phyloP scores from a whole-genome alignment of 768 basidiomycete species.

The Mycena kentingensis region DNA sequence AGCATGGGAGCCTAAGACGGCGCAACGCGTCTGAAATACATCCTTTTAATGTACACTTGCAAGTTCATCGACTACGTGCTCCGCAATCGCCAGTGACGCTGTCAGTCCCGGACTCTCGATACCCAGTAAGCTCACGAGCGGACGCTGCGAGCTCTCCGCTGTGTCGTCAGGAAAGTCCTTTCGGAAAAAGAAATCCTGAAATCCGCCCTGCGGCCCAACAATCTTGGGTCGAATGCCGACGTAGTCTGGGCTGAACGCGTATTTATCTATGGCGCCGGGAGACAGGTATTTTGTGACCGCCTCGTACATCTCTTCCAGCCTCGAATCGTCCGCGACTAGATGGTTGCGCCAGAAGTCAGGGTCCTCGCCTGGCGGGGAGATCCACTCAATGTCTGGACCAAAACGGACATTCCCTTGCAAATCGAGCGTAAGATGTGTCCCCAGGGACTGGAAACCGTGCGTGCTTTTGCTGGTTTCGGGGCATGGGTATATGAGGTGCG shows the following conservation, averaged over 20 bases:
- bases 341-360: constrained; percentile 77
- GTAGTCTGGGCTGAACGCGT: constrained; percentile 79
- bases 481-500: constrained; percentile 89
- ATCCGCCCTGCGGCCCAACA: constrained; percentile 69
- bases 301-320: constrained; percentile 62
- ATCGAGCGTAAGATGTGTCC: constrained; percentile 90
- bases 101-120: constrained; percentile 95
- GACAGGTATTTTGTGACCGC: constrained; percentile 80
- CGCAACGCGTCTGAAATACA: constrained; percentile 41
- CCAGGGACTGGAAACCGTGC: constrained; percentile 79
- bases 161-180: constrained; percentile 54
- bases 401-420: constrained; percentile 83
- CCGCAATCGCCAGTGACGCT: constrained; percentile 82
- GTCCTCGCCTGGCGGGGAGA: constrained; percentile 59
- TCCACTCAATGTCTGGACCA: constrained; percentile 92
- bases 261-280: constrained; percentile 55
- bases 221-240: constrained; percentile 88
- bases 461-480: constrained; percentile 62
- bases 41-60: constrained; percentile 37
- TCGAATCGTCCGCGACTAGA: constrained; percentile 63
- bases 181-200: constrained; percentile 82
- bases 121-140: constrained; percentile 83
- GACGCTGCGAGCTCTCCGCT: constrained; percentile 32
- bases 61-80: constrained; percentile 75
- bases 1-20: constrained; percentile 80